Base-by-base conservation (phyloP, 164 flowering plant genomes). In the Piper betle region DNA sequence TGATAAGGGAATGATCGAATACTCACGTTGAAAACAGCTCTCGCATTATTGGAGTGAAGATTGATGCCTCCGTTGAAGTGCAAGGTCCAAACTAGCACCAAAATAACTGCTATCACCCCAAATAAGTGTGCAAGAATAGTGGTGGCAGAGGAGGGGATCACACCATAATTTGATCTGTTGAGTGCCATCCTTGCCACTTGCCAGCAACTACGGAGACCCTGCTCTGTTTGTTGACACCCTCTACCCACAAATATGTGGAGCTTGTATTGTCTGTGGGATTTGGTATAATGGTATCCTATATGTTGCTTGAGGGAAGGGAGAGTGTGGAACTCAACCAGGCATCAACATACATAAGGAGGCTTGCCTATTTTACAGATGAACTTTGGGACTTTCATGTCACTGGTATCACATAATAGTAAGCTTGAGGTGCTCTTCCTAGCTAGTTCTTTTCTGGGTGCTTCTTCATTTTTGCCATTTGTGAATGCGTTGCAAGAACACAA, bases 1-100 rank as follows among this genome's bases (percentile, higher is more conserved):
- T 25, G 2, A 25, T 25, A 25, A 46, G 15, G 9, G 12, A 15
- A 2, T 46, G 50, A 46, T 46, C 10, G 12, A 15, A 33, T 5
- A 55, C 53, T 48, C 71, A 84, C 90, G 69, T 84, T 84, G 75
- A 84, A 84, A 41, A 84, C 70, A 6, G 68, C 79, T 39, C 39
- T 38, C 3, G 67, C 4, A 58, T 70, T 53, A 17, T 66, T 62
- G 8, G 87, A 82, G 46, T 72, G 64, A 52, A 82, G 74, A 57
- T 75, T 56, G 11, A 84, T 60, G 33, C 82, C 85, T 18, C 64
- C 84, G 1, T 82, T 74, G 57, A 68, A 84, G 69, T 82, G 83
- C 55, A 81, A 48, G 39, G 77, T 37, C 87, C 89, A 82, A 37
- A 80, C 68, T 42, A 84, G 80, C 78, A 80, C 5, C 60, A 82